Evolutionary conservation across 139 green algal genomes (phyloP), one percentile per base, ranked within the genome.

Genomic region (Tetratostichococcus sp.): DNA sequence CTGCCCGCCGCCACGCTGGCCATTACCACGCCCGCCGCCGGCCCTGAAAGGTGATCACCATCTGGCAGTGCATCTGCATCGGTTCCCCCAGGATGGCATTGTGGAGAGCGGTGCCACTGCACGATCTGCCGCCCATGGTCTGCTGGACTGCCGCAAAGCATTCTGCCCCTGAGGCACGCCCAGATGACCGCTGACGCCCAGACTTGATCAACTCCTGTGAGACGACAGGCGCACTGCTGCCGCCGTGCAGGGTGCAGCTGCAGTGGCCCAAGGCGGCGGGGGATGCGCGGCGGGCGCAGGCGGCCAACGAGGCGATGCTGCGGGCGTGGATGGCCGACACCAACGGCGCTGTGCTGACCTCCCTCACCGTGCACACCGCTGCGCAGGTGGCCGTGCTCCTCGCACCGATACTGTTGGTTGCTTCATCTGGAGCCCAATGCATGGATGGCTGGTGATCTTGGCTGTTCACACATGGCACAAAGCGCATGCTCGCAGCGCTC

Each of bases 191-290:
- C n/a, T n/a, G n/a, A n/a, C n/a, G n/a, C n/a, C n/a, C n/a, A n/a
- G n/a, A n/a, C n/a, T n/a, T n/a, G n/a, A n/a, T n/a, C n/a, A n/a
- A n/a, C n/a, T n/a, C n/a, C n/a, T n/a, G n/a, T n/a, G n/a, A n/a
- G n/a, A n/a, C n/a, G n/a, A 28, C 50, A 62, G 50, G 11, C 4
- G 35, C 73, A 50, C 5, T 28, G 2, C 30, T 32, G 34, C 65
- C 22, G 67, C 33, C 14, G 50, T 69, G 22, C 85, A 92, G 84
- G 68, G 76, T 65, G 67, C 80, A 70, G 50, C 35, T 91, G 70
- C 70, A 75, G 59, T 96, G 91, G 91, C 91, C 91, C 16, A 81
- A 83, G 26, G 75, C 83, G 26, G 35, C 34, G 16, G 43, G 35
- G 19, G 77, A 85, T 22, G 59, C 72, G 3, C 30, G 59, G 30